Base-by-base conservation (phyloP, 805 yeast genomes). In the Lachancea sp. region DNA sequence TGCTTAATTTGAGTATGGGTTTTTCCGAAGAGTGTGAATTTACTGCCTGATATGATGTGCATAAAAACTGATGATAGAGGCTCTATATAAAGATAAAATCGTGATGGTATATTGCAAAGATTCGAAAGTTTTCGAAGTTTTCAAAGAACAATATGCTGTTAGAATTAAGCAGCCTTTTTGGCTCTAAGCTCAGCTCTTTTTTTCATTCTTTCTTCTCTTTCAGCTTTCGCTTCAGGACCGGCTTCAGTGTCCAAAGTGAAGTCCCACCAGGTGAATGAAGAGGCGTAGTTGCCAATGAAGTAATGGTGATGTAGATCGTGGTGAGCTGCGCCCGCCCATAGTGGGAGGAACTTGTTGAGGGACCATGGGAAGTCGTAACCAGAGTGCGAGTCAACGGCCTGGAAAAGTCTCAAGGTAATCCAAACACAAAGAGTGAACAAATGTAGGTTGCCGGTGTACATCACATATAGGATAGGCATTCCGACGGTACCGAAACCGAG, bases 331-430 rank as follows among this genome's bases (percentile, higher is more conserved):
- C 98, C 98, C 3, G 97, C 95, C 97, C 98, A 90, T 70, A 93
- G 78, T 40, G 97, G 97, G 49, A 91, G 64, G 68, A 91, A 80
- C 63, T 89, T 88, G 69, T 88, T 93, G 61, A 91, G 74, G 3
- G 96, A 87, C 87, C 95, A 82, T 51, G 99, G 98, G 79, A 91
- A 91, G 65, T 91, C 98, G 68, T 91, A 93, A 48, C 98, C 99
- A 11, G 97, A 89, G 68, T 91, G 99, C 20, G 97, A 84, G 65
- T 91, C 99, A 48, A 91, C 91, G 22, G 99, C 99, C 74, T 91
- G 99, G 73, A 85, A 82, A 56, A 91, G 77, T 68, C 98, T 80
- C 57, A 87, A 69, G 8, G 85, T 74, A 59, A 91, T 84, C 98
- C 98, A 91, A 46, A 79, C 53, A 60, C 87, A 81, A 48, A 90